Conservation (phyloP, 176 grass and related monocot species). For the Alloteropsis semialata region DNA sequence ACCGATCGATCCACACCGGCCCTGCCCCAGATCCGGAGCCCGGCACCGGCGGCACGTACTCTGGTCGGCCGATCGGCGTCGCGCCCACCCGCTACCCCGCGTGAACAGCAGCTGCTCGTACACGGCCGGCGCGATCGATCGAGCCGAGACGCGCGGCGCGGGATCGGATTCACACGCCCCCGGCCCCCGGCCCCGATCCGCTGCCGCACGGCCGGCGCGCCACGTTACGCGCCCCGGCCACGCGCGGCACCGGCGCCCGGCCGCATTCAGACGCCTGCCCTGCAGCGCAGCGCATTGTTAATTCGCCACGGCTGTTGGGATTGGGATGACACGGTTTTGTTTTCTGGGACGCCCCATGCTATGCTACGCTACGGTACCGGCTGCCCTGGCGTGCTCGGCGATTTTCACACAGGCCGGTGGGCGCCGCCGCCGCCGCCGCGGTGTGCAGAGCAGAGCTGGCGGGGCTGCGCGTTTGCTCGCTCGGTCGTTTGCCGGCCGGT, state of each 20-base stretch:
- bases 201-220: not conserved
- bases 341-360: constrained; percentile 5
- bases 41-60: constrained; percentile 27
- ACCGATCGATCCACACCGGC: not conserved
- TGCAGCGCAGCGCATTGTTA: not conserved
- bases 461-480: not conserved
- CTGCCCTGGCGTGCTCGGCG: not conserved
- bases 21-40: constrained; percentile 18
- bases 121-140: not conserved
- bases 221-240: not conserved
- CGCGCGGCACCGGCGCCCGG: not conserved
- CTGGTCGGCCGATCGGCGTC: constrained; percentile 9
- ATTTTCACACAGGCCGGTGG: not conserved
- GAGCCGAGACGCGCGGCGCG: not conserved
- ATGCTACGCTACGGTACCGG: not conserved
- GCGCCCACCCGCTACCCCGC: not conserved
- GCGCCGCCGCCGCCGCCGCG: too few relatives aligned
- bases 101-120: not conserved
- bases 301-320: not conserved
- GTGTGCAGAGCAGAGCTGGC: not conserved
- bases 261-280: constrained; percentile 17
- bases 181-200: not conserved
- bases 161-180: not conserved
- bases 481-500: not conserved
- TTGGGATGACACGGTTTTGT: not conserved